phyloP scores from a whole-genome alignment of 129 eudicot species.

The Tagetes patula region DNA sequence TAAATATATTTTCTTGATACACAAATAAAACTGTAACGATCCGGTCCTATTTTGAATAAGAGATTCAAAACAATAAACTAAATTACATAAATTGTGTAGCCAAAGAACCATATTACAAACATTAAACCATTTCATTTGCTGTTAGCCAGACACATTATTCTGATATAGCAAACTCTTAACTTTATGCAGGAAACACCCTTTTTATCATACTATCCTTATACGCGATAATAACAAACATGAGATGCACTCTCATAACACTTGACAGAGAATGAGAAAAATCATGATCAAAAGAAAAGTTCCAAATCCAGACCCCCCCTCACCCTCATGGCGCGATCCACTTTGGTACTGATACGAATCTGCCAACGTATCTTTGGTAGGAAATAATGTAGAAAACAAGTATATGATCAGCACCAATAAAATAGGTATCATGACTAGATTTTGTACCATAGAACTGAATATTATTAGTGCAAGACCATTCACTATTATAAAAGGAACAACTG shows the following conservation, averaged over 20 bases:
- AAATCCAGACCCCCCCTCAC: conserved; percentile 42
- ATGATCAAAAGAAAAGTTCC: conserved; percentile 48
- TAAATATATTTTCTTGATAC: too few relatives aligned
- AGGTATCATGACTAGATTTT: conserved; percentile 33
- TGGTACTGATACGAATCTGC: conserved; percentile 1
- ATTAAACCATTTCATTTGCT: not conserved
- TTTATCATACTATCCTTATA: not conserved
- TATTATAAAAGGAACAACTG: conserved; percentile 51
- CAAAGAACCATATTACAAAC: not conserved
- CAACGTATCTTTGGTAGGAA: conserved; percentile 19
- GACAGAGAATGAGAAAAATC: conserved; percentile 43
- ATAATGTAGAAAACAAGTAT: conserved; percentile 39
- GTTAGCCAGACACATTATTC: not conserved
- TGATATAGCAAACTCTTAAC: not conserved
- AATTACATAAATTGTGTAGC: not conserved
- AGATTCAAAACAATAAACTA: not conserved
- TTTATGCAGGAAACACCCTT: not conserved
- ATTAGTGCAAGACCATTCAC: conserved; percentile 46
- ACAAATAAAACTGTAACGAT: too few relatives aligned
- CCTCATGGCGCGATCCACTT: conserved; percentile 32
- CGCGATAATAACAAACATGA: not conserved
- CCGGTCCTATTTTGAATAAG: too few relatives aligned
- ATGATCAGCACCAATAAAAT: conserved; percentile 33
- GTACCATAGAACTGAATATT: conserved; percentile 39
- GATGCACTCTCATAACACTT: conserved; percentile 8